These are phyloP conservation scores for Wickerhamomyces tratensis DNA, from an alignment of 805 yeast genomes.

Conservation along the genomic window DNA sequence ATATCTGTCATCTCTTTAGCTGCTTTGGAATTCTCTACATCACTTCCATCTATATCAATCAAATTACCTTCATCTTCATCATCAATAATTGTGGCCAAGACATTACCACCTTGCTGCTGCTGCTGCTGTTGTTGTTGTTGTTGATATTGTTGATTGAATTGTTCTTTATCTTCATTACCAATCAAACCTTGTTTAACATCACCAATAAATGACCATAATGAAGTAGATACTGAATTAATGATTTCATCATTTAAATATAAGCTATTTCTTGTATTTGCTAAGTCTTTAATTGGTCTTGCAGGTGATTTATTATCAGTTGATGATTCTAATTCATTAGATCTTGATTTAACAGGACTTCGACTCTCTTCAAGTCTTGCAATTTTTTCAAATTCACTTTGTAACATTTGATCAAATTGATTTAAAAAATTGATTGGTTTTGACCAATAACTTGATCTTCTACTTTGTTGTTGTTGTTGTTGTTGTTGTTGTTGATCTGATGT, in stretches of 20 bases:
- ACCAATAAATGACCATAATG: slow-evolving; percentile 41
- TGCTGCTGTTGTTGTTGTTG: too few relatives aligned
- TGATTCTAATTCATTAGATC: background rate
- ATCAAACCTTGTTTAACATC: slow-evolving; percentile 35
- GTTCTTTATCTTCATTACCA: slow-evolving; percentile 22
- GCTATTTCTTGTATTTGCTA: slow-evolving; percentile 9
- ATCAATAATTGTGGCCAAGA: background rate
- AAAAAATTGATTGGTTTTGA: slow-evolving; percentile 50
- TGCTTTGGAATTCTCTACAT: too few relatives aligned
- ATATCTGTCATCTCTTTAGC: background rate
- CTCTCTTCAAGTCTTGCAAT: slow-evolving; percentile 26
- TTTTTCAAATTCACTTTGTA: slow-evolving; percentile 59
- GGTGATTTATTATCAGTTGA: background rate
- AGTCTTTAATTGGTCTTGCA: slow-evolving; percentile 11
- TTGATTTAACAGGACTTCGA: slow-evolving; percentile 4
- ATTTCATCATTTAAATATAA: slow-evolving; percentile 14
- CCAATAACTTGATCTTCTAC: slow-evolving; percentile 24
- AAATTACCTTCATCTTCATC: background rate
- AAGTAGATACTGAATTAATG: slow-evolving; percentile 26
- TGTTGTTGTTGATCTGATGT: background rate
- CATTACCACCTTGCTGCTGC: too few relatives aligned
- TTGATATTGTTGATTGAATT: background rate
- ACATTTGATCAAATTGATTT: slow-evolving; percentile 58
- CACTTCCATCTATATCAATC: background rate
- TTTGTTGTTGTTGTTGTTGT: background rate